Evolutionary conservation across 163 green algal species (phyloP).

Genomic region (Scenedesmus sp.): DNA sequence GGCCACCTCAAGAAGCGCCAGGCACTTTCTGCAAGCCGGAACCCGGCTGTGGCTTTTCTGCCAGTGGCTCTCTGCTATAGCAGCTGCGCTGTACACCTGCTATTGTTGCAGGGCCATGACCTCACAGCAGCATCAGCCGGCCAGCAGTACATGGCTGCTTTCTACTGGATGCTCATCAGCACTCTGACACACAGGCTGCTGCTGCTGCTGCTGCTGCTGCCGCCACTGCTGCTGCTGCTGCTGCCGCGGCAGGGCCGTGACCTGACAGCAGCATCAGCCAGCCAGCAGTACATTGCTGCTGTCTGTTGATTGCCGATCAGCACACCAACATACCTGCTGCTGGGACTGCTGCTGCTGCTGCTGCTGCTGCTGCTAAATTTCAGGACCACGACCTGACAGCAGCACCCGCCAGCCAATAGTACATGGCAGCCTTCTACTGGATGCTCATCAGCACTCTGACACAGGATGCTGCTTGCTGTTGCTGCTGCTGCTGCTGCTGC

Average conservation of each 20-base stretch:
- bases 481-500: not conserved
- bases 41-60: no score
- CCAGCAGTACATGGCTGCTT: slow-evolving; percentile 31
- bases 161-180: slow-evolving; percentile 44
- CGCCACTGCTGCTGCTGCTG: not conserved
- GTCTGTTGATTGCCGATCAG: slow-evolving; percentile 37
- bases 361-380: not conserved
- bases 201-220: not conserved
- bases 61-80: no score
- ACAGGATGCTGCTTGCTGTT: not conserved
- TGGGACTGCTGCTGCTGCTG: not conserved
- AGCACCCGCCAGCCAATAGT: not conserved
- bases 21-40: no score
- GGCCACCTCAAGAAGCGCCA: no score
- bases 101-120: not conserved
- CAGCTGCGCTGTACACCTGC: not conserved
- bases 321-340: not conserved
- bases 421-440: slow-evolving; percentile 43
- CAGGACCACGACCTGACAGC: slow-evolving; percentile 1
- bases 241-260: not conserved
- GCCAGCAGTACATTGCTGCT: slow-evolving; percentile 28
- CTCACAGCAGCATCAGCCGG: not conserved
- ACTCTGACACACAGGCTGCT: not conserved
- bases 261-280: not conserved
- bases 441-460: slow-evolving; percentile 26